phyloP scores from a whole-genome alignment of 2,329 filamentous ascomycete genomes.

The Monosporascus sp. region DNA sequence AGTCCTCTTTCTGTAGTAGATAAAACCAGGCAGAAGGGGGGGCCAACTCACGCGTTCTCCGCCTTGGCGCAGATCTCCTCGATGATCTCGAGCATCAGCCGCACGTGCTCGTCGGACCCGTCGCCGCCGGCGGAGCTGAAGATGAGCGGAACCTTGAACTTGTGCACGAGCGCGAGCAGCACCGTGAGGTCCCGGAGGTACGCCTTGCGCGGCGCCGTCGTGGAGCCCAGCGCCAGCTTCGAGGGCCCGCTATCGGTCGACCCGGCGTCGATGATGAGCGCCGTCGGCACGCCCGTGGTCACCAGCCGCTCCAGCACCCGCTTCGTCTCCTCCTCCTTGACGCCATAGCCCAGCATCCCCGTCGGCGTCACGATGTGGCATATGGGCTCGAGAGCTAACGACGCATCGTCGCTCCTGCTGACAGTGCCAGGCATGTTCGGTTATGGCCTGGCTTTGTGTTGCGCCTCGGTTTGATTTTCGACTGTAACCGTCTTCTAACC shows the following conservation, averaged over 20 bases:
- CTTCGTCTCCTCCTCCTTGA: conserved; percentile 28
- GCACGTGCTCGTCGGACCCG: conserved; percentile 40
- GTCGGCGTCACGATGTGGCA: conserved; percentile 42
- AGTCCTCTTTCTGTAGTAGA: too few relatives aligned
- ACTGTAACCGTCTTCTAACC: too few relatives aligned
- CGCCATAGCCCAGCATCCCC: conserved; percentile 46
- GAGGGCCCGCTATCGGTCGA: conserved; percentile 33
- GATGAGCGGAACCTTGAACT: conserved; percentile 33
- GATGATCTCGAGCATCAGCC: conserved; percentile 35
- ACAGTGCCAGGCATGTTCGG: not conserved
- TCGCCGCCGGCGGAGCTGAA: conserved; percentile 44
- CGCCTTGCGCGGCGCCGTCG: conserved; percentile 33
- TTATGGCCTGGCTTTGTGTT: not conserved
- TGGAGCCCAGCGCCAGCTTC: conserved; percentile 36
- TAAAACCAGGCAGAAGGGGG: too few relatives aligned
- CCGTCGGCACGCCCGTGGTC: conserved; percentile 24
- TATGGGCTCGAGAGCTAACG: conserved; percentile 10
- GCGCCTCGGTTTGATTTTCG: too few relatives aligned
- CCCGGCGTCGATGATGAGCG: conserved; percentile 29
- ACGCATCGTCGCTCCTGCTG: too few relatives aligned
- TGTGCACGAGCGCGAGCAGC: conserved; percentile 29
- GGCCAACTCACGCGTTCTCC: conserved; percentile 13
- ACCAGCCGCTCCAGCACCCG: conserved; percentile 21
- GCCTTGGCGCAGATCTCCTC: conserved; percentile 26
- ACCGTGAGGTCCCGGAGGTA: conserved; percentile 39